Conservation (phyloP, 2,329 filamentous ascomycete genomes). For the Aspergillus tubingensis region DNA sequence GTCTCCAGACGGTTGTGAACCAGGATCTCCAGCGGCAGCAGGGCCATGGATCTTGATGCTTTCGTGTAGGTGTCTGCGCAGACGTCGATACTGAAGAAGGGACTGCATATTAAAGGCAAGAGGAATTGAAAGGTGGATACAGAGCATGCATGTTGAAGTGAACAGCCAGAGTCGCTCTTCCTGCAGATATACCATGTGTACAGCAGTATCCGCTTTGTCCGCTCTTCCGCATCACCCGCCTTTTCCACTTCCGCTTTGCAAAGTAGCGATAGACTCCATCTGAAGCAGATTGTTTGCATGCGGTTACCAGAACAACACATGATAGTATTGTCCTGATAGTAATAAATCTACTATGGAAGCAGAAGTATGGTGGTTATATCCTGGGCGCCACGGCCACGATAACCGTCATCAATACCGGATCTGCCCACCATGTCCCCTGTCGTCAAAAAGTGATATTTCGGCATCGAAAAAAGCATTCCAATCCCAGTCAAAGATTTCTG, state of each 20-base stretch:
- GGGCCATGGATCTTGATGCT: constrained; percentile 6
- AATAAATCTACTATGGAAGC: not conserved
- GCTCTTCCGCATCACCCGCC: constrained; percentile 7
- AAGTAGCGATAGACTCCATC: not conserved
- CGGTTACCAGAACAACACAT: not conserved
- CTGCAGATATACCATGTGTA: not conserved
- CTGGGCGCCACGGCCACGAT: not conserved
- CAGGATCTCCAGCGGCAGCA: constrained; percentile 4
- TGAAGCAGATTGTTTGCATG: not conserved
- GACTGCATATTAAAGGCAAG: constrained; percentile 25
- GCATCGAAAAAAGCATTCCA: constrained; percentile 5
- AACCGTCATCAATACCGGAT: not conserved
- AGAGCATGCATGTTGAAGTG: not conserved
- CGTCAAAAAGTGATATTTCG: constrained; percentile 3
- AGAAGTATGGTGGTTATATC: not conserved
- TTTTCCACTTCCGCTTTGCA: constrained; percentile 8
- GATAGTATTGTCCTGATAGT: not conserved
- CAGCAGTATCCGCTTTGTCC: not conserved
- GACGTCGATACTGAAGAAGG: constrained; percentile 28
- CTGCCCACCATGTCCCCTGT: not conserved
- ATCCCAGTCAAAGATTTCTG: not conserved
- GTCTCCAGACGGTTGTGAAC: constrained; percentile 2
- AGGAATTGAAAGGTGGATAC: not conserved
- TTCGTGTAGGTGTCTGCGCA: constrained; percentile 15
- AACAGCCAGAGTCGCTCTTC: not conserved